Conservation (phyloP, 257 asterid genomes). For the Linderniella brevidens region DNA sequence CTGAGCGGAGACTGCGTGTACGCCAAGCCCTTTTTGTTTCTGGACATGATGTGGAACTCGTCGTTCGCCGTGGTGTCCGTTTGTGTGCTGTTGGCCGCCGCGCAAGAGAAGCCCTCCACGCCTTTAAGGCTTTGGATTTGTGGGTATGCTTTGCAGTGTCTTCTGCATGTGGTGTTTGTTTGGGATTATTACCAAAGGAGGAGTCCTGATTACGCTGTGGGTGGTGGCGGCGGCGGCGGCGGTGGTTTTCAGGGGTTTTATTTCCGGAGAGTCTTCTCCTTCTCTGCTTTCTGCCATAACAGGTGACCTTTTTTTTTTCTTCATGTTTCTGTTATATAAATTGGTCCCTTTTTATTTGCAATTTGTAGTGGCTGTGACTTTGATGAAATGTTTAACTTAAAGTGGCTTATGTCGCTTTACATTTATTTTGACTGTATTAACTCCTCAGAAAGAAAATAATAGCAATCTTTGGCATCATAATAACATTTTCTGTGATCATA, state of each 20-base stretch:
- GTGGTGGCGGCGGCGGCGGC: too few relatives aligned
- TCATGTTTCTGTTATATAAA: neutral
- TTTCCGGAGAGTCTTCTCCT: conserved; percentile 16
- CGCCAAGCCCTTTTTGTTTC: conserved; percentile 58
- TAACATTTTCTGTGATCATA: too few relatives aligned
- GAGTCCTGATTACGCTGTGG: conserved; percentile 7
- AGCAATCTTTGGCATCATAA: too few relatives aligned
- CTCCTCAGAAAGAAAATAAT: too few relatives aligned
- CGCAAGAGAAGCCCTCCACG: conserved; percentile 48
- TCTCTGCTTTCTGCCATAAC: conserved; percentile 28
- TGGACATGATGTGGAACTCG: conserved; percentile 73
- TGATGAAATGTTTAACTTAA: too few relatives aligned
- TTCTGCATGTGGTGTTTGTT: conserved; percentile 57
- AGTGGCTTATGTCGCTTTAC: too few relatives aligned
- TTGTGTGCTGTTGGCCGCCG: conserved; percentile 37
- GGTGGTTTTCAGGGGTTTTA: conserved; percentile 12
- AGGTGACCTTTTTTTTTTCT: conserved; percentile 18
- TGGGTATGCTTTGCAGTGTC: conserved; percentile 76
- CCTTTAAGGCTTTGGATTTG: conserved; percentile 69
- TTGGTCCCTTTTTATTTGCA: neutral
- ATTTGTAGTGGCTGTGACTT: neutral
- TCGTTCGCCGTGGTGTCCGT: conserved; percentile 52
- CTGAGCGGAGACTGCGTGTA: conserved; percentile 20
- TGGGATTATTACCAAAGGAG: conserved; percentile 41
- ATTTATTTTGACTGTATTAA: too few relatives aligned